Base-by-base conservation (phyloP, 23 red algal species). In the Cyanidium caldarium region DNA sequence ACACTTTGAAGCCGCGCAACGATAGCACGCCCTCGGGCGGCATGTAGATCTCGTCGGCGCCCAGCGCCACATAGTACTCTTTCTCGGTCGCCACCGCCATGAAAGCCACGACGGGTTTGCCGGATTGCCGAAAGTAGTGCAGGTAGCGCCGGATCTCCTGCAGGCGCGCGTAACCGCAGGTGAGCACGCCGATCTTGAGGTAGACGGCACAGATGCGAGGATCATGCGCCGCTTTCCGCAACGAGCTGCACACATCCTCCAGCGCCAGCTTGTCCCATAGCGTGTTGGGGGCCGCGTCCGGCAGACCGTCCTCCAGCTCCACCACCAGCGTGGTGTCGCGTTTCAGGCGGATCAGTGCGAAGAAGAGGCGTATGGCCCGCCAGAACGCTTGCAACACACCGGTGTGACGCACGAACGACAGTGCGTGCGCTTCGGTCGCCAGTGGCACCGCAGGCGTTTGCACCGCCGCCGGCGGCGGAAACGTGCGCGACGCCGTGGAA, bases 111-210 rank as follows among this genome's bases (percentile, higher is more conserved):
- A 88, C 66, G n/a, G 57, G 39, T 61, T 98, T 98, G 28, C 84
- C 84, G 1, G 70, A 39, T 33, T 76, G 37, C 14, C 79, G 57
- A 44, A 98, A 98, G 45, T 82, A 88, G 35, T 98, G 84, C 17
- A 98, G 36, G 72, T 98, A 84, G 26, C 92, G 84, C 35, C 92
- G 86, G 15, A 88, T 40, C 69, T 98, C 92, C 45, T 81, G 77
- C 14, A 98, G 46, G 61, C 87, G 87, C 17, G 68, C 92, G 76
- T 78, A 98, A 2, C 92, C 92, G 68, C 84, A 88, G 3, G 65
- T 34, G 12, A 98, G 57, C 10, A 71, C 40, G 0, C 70, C 79
- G 10, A 88, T 42, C 26, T 79, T 73, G 37, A 98, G 42, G 65
- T 88, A 87, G 36, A 98, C 41, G 44, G 82, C 84, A 13, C 66